phyloP scores from a whole-genome alignment of 139 green algal species.

The Chlamydomonas urium region DNA sequence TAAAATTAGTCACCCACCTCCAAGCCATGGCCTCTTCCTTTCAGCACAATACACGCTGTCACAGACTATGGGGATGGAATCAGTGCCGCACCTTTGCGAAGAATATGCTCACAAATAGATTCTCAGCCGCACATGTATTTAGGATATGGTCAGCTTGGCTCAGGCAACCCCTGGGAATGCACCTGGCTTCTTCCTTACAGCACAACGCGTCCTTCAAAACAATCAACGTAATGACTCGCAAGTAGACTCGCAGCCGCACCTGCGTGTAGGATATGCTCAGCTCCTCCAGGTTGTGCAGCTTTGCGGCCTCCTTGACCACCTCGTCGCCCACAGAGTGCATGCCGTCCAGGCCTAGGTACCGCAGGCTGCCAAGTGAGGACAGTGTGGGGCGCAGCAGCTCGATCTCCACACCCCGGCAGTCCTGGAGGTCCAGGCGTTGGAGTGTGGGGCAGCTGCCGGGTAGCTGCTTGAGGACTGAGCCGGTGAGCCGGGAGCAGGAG shows the following conservation, averaged over 20 bases:
- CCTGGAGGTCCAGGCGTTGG: slow-evolving; percentile 34
- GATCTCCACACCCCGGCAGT: slow-evolving; percentile 48
- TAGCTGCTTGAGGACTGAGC: slow-evolving; percentile 20
- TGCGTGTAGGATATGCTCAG: slow-evolving; percentile 7
- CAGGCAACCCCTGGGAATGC: background rate
- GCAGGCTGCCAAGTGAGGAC: slow-evolving; percentile 22
- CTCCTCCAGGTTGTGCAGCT: background rate
- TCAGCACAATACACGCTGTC: too few species aligned
- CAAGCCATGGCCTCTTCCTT: too few species aligned
- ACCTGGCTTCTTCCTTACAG: background rate
- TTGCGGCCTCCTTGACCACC: slow-evolving; percentile 17
- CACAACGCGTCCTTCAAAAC: too few species aligned
- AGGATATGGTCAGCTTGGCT: too few species aligned
- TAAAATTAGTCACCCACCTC: too few species aligned
- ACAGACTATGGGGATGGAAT: too few species aligned
- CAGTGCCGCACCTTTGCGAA: too few species aligned
- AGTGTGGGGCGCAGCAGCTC: slow-evolving; percentile 30
- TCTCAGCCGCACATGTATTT: too few species aligned
- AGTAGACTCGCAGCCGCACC: background rate
- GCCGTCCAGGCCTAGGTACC: slow-evolving; percentile 35
- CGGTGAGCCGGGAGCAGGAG: slow-evolving; percentile 38
- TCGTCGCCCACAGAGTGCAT: slow-evolving; percentile 28
- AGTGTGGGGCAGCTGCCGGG: slow-evolving; percentile 17
- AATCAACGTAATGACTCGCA: background rate
- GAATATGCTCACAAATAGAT: too few species aligned